Conservation (phyloP, 306 rosid species). For the Vigna trinervia region DNA sequence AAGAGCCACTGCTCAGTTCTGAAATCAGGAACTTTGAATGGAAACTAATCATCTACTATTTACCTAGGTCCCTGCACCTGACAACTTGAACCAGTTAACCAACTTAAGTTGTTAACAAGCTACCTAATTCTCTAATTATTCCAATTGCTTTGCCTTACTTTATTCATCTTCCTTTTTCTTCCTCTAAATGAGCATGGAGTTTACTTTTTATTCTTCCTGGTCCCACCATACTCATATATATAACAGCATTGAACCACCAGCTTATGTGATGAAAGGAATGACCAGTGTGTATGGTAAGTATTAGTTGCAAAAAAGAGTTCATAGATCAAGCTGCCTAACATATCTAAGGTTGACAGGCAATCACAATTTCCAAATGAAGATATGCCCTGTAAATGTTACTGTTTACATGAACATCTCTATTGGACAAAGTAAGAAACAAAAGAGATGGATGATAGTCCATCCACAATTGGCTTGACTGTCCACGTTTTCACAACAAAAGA, state of each 20-base stretch:
- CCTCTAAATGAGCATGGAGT: not conserved
- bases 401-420: not conserved
- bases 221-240: not conserved
- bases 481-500: conserved; percentile 22
- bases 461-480: conserved; percentile 17
- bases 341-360: conserved; percentile 29
- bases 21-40: not conserved
- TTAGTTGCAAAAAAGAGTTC: conserved; percentile 14
- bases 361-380: conserved; percentile 27
- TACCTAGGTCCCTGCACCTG: not conserved
- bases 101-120: not conserved
- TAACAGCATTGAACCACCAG: not conserved
- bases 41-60: not conserved
- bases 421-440: conserved; percentile 12
- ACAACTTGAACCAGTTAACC: conserved; percentile 1
- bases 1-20: not conserved
- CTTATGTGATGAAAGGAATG: not conserved
- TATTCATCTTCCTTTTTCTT: not conserved
- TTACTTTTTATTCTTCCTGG: not conserved
- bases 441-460: conserved; percentile 29
- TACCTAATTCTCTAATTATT: not conserved
- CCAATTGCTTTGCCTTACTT: not conserved
- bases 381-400: not conserved
- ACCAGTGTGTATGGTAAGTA: conserved; percentile 19
- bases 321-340: conserved; percentile 1